Percentiles rank a stretch among this genome's conserved stretches.
Conservation (phyloP, 2,329 filamentous ascomycete genomes). For the Venturia pyrina region DNA sequence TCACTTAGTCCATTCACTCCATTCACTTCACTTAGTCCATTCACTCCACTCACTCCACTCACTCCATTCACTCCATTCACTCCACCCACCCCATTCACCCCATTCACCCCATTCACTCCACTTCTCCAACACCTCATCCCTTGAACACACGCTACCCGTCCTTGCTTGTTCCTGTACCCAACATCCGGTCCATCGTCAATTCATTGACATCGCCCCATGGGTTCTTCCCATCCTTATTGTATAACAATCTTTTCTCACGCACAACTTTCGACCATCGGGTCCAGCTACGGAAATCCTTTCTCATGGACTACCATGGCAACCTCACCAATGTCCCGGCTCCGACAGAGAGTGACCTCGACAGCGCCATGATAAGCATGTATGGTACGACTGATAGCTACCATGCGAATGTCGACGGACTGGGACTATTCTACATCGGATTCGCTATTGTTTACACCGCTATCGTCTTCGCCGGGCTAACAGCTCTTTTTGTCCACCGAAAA, state of each 20-base stretch:
- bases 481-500: slow-evolving; percentile 25
- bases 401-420: slow-evolving; percentile 12
- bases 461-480: slow-evolving; percentile 22
- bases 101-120: neutral
- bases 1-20: neutral
- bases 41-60: neutral
- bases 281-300: neutral
- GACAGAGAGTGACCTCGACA: neutral
- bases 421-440: slow-evolving; percentile 14
- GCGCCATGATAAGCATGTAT: neutral
- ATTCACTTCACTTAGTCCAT: neutral
- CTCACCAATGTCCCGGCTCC: neutral
- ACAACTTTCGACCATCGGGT: neutral
- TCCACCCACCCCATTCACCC: too few species aligned
- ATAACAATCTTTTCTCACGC: neutral
- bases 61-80: neutral
- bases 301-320: neutral
- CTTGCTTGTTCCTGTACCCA: neutral
- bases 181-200: neutral
- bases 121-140: neutral
- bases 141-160: neutral
- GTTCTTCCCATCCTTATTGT: neutral
- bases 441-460: slow-evolving; percentile 13
- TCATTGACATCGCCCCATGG: neutral
- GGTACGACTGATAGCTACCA: neutral